Conservation (phyloP, 2,329 filamentous ascomycete genomes). For the Berkeleyomyces basicola region DNA sequence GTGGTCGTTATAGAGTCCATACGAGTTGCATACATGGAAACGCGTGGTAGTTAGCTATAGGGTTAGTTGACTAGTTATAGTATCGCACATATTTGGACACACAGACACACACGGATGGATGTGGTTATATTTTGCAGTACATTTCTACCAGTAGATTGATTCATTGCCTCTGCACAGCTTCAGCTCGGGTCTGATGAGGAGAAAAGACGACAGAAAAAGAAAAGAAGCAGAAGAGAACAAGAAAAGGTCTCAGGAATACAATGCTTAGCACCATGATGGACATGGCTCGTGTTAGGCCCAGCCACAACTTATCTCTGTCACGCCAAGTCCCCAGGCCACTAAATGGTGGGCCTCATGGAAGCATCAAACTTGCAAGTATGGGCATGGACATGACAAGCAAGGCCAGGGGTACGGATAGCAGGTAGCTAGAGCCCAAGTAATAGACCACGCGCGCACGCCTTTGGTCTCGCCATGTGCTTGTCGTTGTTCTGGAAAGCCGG, state of each 20-base stretch:
- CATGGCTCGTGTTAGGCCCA: neutral
- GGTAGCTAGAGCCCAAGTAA: neutral
- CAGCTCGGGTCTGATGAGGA: neutral
- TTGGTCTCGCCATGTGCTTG: neutral
- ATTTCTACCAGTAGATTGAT: neutral
- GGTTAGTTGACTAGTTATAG: too few relatives aligned
- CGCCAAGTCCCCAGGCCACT: neutral
- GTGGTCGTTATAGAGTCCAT: neutral
- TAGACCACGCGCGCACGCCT: neutral
- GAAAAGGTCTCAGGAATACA: neutral
- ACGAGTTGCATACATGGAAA: neutral
- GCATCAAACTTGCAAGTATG: neutral
- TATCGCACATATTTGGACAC: neutral
- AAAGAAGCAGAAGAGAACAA: neutral
- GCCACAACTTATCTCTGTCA: neutral
- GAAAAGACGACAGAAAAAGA: neutral
- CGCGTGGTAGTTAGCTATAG: neutral
- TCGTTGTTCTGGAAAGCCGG: neutral
- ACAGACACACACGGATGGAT: neutral
- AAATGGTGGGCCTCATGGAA: neutral
- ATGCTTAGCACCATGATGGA: neutral
- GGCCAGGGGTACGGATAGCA: neutral
- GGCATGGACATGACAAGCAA: neutral
- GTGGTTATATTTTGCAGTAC: neutral
- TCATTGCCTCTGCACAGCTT: neutral